Conservation (phyloP, 768 basidiomycete species). For the Hydnomerulius pinastri region DNA sequence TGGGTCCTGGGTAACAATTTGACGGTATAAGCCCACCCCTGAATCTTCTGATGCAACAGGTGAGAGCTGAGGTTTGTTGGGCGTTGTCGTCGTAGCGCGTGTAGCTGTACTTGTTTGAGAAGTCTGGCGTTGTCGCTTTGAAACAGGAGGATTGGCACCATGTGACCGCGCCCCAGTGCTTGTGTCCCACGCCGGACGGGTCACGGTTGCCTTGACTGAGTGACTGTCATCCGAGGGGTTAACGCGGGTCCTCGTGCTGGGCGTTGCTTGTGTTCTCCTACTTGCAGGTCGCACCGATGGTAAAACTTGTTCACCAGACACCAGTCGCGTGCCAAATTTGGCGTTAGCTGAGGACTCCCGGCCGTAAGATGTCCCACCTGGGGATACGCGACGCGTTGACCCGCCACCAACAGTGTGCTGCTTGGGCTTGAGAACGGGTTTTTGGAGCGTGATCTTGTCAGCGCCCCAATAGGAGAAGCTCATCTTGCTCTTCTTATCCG, state of each 20-base stretch:
- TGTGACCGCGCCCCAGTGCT: constrained; percentile 58
- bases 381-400: constrained; percentile 40
- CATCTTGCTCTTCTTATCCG: constrained; percentile 90
- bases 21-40: constrained; percentile 81
- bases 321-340: constrained; percentile 85
- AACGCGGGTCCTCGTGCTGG: constrained; percentile 44
- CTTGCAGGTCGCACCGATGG: constrained; percentile 57
- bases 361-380: constrained; percentile 58
- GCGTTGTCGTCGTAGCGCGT: constrained; percentile 36
- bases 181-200: constrained; percentile 72
- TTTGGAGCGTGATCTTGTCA: constrained; percentile 86
- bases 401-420: constrained; percentile 35
- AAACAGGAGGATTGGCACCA: constrained; percentile 31
- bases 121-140: constrained; percentile 68
- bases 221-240: constrained; percentile 65
- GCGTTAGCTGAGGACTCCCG: constrained; percentile 88
- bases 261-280: constrained; percentile 53
- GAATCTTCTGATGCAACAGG: constrained; percentile 76
- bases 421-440: constrained; percentile 60
- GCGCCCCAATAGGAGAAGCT: constrained; percentile 94
- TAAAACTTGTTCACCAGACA: constrained; percentile 57
- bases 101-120: constrained; percentile 73
- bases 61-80: constrained; percentile 49
- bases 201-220: constrained; percentile 71
- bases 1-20: constrained; percentile 76